These are phyloP conservation scores for Termitomyces sp. DNA, from an alignment of 768 basidiomycete genomes.

Conservation along the genomic window DNA sequence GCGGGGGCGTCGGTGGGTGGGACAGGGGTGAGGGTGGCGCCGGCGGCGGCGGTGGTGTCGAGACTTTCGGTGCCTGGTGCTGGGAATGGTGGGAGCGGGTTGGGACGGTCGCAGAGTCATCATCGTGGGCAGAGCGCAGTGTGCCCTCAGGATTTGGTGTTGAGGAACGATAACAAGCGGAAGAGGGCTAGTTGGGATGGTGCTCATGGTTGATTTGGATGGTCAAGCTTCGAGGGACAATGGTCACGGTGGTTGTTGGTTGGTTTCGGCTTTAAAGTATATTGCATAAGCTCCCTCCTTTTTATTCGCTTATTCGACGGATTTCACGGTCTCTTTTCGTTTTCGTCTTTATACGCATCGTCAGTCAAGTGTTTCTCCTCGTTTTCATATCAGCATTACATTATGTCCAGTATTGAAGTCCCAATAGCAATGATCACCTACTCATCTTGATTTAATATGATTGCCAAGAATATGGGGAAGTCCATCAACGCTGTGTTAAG, in stretches of 20 bases:
- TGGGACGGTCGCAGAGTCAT: slow-evolving; percentile 26
- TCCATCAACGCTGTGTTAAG: no score
- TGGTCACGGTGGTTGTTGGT: background rate
- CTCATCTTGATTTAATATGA: background rate
- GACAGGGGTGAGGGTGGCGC: slow-evolving; percentile 12
- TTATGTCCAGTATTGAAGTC: background rate
- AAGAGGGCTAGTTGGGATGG: slow-evolving; percentile 48
- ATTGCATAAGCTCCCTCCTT: no score
- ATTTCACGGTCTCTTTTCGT: background rate
- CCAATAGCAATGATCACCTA: background rate
- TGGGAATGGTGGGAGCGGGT: background rate
- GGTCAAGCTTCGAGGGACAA: background rate
- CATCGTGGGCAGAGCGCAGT: slow-evolving; percentile 44
- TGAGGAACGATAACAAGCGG: slow-evolving; percentile 31
- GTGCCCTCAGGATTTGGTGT: slow-evolving; percentile 36
- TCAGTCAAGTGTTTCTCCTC: no score
- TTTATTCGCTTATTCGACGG: background rate
- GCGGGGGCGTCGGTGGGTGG: slow-evolving; percentile 22
- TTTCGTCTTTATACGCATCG: background rate
- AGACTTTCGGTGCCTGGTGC: background rate
- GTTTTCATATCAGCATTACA: background rate
- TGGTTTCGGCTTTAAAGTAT: background rate
- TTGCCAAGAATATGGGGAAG: background rate
- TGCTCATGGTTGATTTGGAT: slow-evolving; percentile 11
- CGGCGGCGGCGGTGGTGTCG: slow-evolving; percentile 6